phyloP scores from a whole-genome alignment of 371 early-diverging fungal genomes.

The Zychaea mexicana region DNA sequence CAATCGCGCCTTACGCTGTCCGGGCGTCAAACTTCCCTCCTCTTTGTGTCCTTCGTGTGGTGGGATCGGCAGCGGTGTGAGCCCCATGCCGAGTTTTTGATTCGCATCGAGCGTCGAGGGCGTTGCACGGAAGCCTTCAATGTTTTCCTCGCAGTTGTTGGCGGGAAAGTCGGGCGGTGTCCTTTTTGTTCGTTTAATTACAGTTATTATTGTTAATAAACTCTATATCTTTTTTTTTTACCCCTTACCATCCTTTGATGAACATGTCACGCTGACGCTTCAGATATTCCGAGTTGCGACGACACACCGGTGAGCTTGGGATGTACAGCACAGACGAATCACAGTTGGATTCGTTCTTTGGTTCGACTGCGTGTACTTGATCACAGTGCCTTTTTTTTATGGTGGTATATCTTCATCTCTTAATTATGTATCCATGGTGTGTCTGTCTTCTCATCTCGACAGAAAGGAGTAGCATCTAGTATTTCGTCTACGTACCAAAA shows the following conservation, averaged over 20 bases:
- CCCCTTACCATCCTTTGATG: constrained; percentile 23
- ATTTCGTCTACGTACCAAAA: too few species aligned
- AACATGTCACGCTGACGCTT: constrained; percentile 25
- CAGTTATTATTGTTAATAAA: neutral
- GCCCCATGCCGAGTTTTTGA: constrained; percentile 24
- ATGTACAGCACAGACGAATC: constrained; percentile 38
- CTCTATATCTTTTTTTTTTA: neutral
- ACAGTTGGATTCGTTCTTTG: constrained; percentile 18
- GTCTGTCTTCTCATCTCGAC: too few species aligned
- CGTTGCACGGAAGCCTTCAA: constrained; percentile 19
- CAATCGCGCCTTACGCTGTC: neutral
- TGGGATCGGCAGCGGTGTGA: neutral
- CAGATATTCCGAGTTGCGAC: constrained; percentile 32
- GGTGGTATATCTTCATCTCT: too few species aligned
- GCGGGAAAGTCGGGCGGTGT: constrained; percentile 42
- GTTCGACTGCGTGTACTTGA: constrained; percentile 39
- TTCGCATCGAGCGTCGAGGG: constrained; percentile 10
- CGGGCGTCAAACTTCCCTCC: neutral
- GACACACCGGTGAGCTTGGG: constrained; percentile 31
- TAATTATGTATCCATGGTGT: too few species aligned
- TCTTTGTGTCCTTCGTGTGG: too few species aligned
- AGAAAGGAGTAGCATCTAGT: too few species aligned
- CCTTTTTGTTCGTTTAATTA: constrained; percentile 14
- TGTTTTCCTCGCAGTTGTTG: constrained; percentile 25
- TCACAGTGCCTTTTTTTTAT: constrained; percentile 48